Conservation (phyloP, 176 grass and related monocot genomes). For the Saccharum spontaneum region DNA sequence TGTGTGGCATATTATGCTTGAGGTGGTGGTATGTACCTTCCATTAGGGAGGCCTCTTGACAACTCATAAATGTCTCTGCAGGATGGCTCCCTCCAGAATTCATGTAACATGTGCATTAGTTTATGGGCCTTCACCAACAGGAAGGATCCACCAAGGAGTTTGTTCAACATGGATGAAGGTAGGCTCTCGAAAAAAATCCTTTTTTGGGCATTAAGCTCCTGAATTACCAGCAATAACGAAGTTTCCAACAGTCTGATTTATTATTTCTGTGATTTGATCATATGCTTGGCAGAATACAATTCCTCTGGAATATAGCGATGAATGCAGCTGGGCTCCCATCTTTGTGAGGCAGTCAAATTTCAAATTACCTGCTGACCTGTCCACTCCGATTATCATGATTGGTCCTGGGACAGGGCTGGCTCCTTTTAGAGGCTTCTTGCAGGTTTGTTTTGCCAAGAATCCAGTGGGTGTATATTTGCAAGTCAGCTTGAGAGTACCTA, state of each 20-base stretch:
- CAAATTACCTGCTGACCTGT: constrained; percentile 69
- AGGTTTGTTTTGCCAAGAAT: constrained; percentile 59
- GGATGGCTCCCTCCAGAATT: constrained; percentile 72
- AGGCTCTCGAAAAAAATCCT: background rate
- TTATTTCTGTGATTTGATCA: constrained; percentile 3
- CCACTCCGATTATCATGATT: constrained; percentile 94
- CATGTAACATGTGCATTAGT: constrained; percentile 89
- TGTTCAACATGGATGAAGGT: constrained; percentile 99
- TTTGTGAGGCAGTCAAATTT: constrained; percentile 95
- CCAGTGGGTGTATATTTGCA: background rate
- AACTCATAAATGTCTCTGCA: constrained; percentile 28
- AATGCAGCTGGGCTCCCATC: constrained; percentile 96
- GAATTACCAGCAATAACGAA: constrained; percentile 7
- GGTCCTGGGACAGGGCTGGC: constrained; percentile 93
- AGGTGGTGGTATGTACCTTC: background rate
- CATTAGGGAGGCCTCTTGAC: background rate
- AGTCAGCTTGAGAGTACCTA: background rate
- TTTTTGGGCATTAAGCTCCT: background rate
- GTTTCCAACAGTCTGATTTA: constrained; percentile 25
- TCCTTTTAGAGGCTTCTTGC: constrained; percentile 96
- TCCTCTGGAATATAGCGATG: constrained; percentile 75
- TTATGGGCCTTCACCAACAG: constrained; percentile 78
- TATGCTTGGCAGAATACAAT: constrained; percentile 61
- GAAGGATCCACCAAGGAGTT: constrained; percentile 90
- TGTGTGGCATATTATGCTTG: background rate